A percentile compares a stretch with the other conserved stretches of the same genome.
phyloP scores from a whole-genome alignment of 1,284 basidiomycete genomes.

The Ceratobasidium sp. region DNA sequence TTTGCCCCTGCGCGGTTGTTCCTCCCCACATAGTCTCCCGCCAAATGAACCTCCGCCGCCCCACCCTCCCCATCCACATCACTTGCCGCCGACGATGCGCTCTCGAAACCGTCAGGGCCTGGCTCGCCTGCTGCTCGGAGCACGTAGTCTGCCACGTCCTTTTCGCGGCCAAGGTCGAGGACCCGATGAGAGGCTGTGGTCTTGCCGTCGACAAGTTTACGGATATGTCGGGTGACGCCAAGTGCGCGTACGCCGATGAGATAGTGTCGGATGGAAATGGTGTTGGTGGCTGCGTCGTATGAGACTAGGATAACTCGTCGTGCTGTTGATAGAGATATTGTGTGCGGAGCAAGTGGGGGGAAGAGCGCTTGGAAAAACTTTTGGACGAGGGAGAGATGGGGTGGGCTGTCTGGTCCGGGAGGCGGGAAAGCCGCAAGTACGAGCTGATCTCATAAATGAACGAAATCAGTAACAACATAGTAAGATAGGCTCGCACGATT shows the following conservation, averaged over 20 bases:
- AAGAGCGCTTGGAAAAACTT: conserved; percentile 92
- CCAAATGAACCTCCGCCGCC: conserved; percentile 81
- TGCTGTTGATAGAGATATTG: conserved; percentile 82
- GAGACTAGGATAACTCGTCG: conserved; percentile 94
- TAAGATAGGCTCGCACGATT: background rate
- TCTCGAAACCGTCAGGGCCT: conserved; percentile 80
- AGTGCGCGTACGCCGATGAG: conserved; percentile 96
- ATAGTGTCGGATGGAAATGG: conserved; percentile 95
- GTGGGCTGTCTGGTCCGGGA: conserved; percentile 76
- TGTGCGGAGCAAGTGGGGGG: conserved; percentile 85
- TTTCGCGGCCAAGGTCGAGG: conserved; percentile 88
- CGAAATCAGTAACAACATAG: no score
- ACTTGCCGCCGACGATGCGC: conserved; percentile 73
- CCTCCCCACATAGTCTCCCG: conserved; percentile 93
- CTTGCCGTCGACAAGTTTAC: conserved; percentile 85
- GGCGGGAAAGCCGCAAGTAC: conserved; percentile 82
- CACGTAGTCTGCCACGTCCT: conserved; percentile 96
- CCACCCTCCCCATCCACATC: conserved; percentile 88
- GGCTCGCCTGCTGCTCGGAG: conserved; percentile 77
- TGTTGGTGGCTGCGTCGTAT: conserved; percentile 88
- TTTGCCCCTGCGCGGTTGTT: conserved; percentile 93
- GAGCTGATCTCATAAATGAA: conserved; percentile 62
- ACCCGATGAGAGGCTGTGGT: conserved; percentile 59
- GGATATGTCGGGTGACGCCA: conserved; percentile 93
- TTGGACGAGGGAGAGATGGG: conserved; percentile 79